Evolutionary conservation across 169 alveolate genomes (phyloP), one percentile per base, ranked within the genome.

Genomic region (Miamiensis avidus): DNA sequence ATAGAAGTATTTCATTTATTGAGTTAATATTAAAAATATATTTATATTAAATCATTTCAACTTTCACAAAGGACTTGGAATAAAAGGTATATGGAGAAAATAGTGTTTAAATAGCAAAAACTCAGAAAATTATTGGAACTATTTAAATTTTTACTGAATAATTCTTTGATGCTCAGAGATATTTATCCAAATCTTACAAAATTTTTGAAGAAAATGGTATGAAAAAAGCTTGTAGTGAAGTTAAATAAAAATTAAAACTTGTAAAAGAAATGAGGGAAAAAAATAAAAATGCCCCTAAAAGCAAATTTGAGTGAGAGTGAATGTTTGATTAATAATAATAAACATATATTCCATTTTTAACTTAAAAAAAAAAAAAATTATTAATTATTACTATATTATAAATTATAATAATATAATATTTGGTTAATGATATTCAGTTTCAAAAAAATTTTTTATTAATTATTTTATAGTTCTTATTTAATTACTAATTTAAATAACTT

Each of bases 111-210:
- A 89, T 92, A 16, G 97, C 94, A 0, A 92, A 91, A 75, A 91
- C 95, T 31, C 84, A 85, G 83, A 92, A 91, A 79, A 91, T 92
- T 28, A 92, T 92, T 69, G 97, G 97, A 31, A 94, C 96, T 29
- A 76, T 94, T 26, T 81, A 75, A 31, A 73, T 89, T 26, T 75
- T 92, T 25, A 84, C 90, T 0, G 81, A 90, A 31, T 89, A 84
- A 29, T 91, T 83, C 29, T 34, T 75, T 49, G 95, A 94, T 33
- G 97, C 97, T 4, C 82, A 89, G 74, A 93, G 84, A 6, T 94
- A 94, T 74, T 86, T 92, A 74, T 85, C 78, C 81, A 87, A 89
- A 74, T 91, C 96, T 49, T 88, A 86, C n/a, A 84, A 86, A 31
- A 94, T 93, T 20, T 92, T 92, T 76, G 94, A 92, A 76, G 84